These are phyloP conservation scores for Zizania palustris DNA, from an alignment of 202 grass and related monocot genomes.

Conservation along the genomic window DNA sequence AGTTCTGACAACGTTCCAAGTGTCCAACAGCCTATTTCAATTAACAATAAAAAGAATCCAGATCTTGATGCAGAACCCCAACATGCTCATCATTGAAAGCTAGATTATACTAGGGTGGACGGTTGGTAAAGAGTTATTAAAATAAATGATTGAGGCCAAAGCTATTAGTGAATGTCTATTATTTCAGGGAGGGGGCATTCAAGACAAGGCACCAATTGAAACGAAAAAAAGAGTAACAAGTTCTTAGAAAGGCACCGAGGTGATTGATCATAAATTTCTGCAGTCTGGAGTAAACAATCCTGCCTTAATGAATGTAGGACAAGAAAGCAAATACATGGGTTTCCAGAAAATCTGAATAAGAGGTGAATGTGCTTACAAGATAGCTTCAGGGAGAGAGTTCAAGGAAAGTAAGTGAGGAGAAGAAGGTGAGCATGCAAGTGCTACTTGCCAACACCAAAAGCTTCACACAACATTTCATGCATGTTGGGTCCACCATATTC, in stretches of 20 bases:
- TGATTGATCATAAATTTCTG: conserved; percentile 18
- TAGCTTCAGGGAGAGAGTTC: neutral
- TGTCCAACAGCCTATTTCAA: conserved; percentile 41
- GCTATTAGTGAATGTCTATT: conserved; percentile 25
- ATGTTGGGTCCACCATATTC: conserved; percentile 10
- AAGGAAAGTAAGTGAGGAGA: conserved; percentile 2
- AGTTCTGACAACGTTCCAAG: conserved; percentile 46
- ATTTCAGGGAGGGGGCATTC: conserved; percentile 13
- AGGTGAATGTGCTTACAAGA: conserved; percentile 2
- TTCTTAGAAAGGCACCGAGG: neutral
- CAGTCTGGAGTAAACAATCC: conserved; percentile 6
- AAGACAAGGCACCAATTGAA: neutral
- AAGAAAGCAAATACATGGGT: conserved; percentile 16
- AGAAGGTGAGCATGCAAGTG: conserved; percentile 4
- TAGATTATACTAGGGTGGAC: conserved; percentile 56
- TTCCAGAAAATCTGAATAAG: conserved; percentile 19
- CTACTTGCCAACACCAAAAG: neutral
- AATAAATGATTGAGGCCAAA: conserved; percentile 44
- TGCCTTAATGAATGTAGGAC: conserved; percentile 1
- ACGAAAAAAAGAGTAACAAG: conserved; percentile 11
- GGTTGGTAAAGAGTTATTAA: conserved; percentile 39
- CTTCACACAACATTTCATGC: conserved; percentile 2
- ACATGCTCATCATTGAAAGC: conserved; percentile 63
- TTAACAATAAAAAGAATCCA: conserved; percentile 57
- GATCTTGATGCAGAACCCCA: conserved; percentile 53